These are phyloP conservation scores for Mikania micrantha DNA, from an alignment of 129 eudicot genomes.

Conservation along the genomic window DNA sequence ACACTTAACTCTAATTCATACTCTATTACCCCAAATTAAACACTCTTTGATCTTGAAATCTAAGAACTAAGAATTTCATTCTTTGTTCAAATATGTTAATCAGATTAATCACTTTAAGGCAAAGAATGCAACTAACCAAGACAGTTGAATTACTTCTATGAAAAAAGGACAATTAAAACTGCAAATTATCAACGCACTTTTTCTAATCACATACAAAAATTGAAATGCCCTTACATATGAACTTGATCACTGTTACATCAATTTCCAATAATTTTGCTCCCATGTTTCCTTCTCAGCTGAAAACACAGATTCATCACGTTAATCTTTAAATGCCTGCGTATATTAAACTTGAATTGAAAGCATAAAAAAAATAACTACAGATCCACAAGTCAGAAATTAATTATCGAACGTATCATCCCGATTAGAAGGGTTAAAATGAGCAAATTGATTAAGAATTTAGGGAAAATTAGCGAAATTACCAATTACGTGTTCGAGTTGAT, in stretches of 20 bases:
- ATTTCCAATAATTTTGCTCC: slow-evolving; percentile 43
- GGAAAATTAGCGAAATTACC: slow-evolving; percentile 15
- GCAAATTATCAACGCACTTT: background rate
- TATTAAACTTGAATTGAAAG: background rate
- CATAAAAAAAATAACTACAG: background rate
- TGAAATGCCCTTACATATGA: slow-evolving; percentile 40
- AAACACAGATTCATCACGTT: slow-evolving; percentile 3
- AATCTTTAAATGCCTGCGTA: background rate
- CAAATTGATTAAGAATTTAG: background rate
- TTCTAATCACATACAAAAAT: background rate
- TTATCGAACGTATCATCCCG: background rate
- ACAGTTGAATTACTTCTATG: background rate
- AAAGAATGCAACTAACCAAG: background rate
- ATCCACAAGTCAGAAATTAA: background rate
- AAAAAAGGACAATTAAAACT: background rate
- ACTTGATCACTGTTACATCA: slow-evolving; percentile 55
- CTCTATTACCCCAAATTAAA: background rate
- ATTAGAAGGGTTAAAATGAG: background rate
- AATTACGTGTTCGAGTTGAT: slow-evolving; percentile 1
- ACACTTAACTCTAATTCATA: background rate
- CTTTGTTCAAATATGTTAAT: no score
- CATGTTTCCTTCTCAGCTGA: slow-evolving; percentile 37
- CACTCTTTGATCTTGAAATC: no score
- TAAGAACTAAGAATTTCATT: no score
- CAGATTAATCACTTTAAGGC: no score